These are phyloP conservation scores for Yamadazyma atmosphaerica DNA, from an alignment of 1,139 yeast species.

Conservation along the genomic window DNA sequence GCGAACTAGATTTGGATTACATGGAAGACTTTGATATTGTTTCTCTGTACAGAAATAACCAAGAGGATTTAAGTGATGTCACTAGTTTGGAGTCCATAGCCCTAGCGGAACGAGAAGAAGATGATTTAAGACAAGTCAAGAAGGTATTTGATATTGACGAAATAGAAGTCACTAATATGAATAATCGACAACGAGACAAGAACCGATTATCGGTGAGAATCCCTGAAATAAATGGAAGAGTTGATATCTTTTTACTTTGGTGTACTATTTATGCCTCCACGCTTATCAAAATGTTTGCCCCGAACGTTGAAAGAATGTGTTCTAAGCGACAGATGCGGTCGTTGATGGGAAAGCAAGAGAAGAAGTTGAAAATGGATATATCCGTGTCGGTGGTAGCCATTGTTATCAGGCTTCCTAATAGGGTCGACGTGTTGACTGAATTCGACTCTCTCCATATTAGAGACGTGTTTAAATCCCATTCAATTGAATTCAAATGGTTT, in stretches of 20 bases:
- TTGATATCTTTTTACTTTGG: conserved; percentile 47
- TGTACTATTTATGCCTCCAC: conserved; percentile 41
- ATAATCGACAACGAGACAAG: conserved; percentile 22
- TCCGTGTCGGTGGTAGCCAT: conserved; percentile 42
- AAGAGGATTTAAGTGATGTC: conserved; percentile 34
- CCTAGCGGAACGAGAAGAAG: conserved; percentile 21
- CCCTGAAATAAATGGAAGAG: conserved; percentile 41
- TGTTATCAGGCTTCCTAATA: conserved; percentile 50
- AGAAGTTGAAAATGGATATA: conserved; percentile 33
- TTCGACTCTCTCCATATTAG: conserved; percentile 36
- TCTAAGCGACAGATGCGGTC: conserved; percentile 26
- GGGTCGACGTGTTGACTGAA: conserved; percentile 54
- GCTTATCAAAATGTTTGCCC: conserved; percentile 36
- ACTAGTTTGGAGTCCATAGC: conserved; percentile 34
- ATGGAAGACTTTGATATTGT: conserved; percentile 37
- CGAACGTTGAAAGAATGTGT: conserved; percentile 32
- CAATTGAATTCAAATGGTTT: conserved; percentile 33
- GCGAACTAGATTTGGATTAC: conserved; percentile 41
- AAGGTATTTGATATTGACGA: conserved; percentile 34
- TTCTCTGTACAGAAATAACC: conserved; percentile 18
- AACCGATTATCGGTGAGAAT: conserved; percentile 29
- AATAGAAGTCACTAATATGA: conserved; percentile 25
- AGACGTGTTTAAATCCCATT: conserved; percentile 29
- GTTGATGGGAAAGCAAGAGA: conserved; percentile 23
- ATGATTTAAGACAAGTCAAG: conserved; percentile 29